A percentile compares a stretch with the other conserved stretches of the same genome.
Evolutionary conservation across 148 eudicot genomes (phyloP).

Genomic region (Salicornia ramosissima): DNA sequence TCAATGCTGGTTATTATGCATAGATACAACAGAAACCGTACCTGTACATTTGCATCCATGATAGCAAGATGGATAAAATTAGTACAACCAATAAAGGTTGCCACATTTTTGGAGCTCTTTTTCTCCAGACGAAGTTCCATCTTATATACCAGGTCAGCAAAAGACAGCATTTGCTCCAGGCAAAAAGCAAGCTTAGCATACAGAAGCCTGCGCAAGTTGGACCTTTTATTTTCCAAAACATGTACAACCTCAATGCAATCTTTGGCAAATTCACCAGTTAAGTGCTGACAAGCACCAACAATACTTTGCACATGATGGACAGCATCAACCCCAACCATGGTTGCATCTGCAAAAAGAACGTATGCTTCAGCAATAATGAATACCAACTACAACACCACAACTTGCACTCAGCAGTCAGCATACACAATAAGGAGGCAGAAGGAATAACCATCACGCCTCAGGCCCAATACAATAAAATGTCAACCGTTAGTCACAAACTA

Average conservation of each 20-base stretch:
- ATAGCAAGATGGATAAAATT: constrained; percentile 49
- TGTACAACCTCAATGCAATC: constrained; percentile 64
- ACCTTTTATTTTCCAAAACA: constrained; percentile 48
- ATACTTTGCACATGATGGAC: constrained; percentile 43
- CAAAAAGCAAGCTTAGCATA: constrained; percentile 81
- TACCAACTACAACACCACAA: not conserved
- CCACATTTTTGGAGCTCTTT: constrained; percentile 39
- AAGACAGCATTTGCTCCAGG: constrained; percentile 52
- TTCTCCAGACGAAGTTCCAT: constrained; percentile 35
- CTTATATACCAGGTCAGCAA: constrained; percentile 57
- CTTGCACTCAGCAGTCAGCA: not conserved
- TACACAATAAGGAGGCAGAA: not conserved
- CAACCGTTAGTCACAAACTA: not conserved
- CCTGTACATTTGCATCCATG: constrained; percentile 59
- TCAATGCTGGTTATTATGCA: constrained; percentile 1
- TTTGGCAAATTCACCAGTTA: constrained; percentile 38
- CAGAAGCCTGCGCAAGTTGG: constrained; percentile 48
- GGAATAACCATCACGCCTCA: not conserved
- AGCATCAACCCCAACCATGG: constrained; percentile 34
- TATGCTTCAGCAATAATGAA: constrained; percentile 9
- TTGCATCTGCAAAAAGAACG: constrained; percentile 48
- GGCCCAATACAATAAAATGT: not conserved
- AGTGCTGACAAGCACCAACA: constrained; percentile 53
- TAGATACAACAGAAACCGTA: constrained; percentile 25
- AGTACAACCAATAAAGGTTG: constrained; percentile 44